phyloP scores from a whole-genome alignment of 2,329 filamentous ascomycete species.

The Microdochium paspali region DNA sequence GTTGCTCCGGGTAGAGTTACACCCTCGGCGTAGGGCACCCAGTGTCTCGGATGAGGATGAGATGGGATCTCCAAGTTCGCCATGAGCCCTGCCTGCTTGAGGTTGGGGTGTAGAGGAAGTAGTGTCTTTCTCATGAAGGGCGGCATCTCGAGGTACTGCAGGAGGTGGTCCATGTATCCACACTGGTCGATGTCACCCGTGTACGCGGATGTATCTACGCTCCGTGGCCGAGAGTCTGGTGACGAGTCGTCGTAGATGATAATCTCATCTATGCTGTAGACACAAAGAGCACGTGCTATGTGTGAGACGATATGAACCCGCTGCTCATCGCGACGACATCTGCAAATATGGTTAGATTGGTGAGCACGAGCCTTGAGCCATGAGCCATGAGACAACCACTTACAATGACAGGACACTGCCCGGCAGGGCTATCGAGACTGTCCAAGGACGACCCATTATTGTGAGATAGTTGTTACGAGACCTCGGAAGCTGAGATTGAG shows the following conservation, averaged over 20 bases:
- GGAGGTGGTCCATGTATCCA: slow-evolving; percentile 70
- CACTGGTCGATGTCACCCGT: slow-evolving; percentile 67
- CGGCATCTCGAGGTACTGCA: slow-evolving; percentile 77
- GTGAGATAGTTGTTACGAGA: not conserved
- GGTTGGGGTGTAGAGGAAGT: slow-evolving; percentile 71
- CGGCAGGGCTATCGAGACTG: slow-evolving; percentile 68
- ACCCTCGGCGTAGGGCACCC: slow-evolving; percentile 72
- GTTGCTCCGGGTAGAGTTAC: slow-evolving; percentile 46
- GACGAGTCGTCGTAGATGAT: slow-evolving; percentile 69
- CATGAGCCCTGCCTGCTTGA: slow-evolving; percentile 62
- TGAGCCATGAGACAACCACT: slow-evolving; percentile 10
- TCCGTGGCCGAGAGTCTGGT: slow-evolving; percentile 30
- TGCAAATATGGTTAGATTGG: slow-evolving; percentile 20
- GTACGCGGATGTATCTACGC: slow-evolving; percentile 42
- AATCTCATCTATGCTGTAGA: slow-evolving; percentile 79
- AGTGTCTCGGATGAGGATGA: slow-evolving; percentile 67
- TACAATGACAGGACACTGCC: slow-evolving; percentile 71
- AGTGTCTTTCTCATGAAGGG: slow-evolving; percentile 69
- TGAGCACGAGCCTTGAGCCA: not conserved
- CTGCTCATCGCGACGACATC: slow-evolving; percentile 64
- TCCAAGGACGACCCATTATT: slow-evolving; percentile 36
- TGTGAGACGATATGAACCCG: slow-evolving; percentile 64
- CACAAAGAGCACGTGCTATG: slow-evolving; percentile 70
- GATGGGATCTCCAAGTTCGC: slow-evolving; percentile 79
- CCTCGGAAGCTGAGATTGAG: not conserved